phyloP scores from a whole-genome alignment of 75 land plant genomes.

The Larix kaempferi region DNA sequence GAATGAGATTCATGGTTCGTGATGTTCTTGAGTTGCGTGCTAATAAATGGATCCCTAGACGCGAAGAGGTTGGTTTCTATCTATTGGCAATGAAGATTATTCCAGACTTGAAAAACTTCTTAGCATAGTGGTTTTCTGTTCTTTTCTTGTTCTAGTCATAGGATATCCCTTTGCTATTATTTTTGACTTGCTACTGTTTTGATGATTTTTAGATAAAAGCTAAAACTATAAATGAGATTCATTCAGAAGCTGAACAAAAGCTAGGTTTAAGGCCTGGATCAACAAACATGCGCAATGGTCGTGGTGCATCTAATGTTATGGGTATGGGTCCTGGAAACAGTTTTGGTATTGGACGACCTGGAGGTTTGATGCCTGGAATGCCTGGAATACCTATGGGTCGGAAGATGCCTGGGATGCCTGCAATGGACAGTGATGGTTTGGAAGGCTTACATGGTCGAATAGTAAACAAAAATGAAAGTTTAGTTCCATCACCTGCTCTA shows the following conservation, averaged over 20 bases:
- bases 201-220: conserved; percentile 68
- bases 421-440: conserved; percentile 61
- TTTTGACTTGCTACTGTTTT: not conserved
- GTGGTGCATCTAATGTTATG: conserved; percentile 23
- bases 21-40: conserved; percentile 79
- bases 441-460: conserved; percentile 36
- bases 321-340: conserved; percentile 22
- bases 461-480: conserved; percentile 29
- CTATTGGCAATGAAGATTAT: not conserved
- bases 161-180: not conserved
- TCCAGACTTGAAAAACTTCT: not conserved
- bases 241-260: conserved; percentile 87
- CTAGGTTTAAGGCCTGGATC: conserved; percentile 80
- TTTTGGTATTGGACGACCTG: conserved; percentile 46
- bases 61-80: conserved; percentile 66
- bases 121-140: not conserved
- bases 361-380: conserved; percentile 86
- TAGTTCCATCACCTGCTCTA: conserved; percentile 7
- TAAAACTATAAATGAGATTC: conserved; percentile 87
- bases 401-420: conserved; percentile 70
- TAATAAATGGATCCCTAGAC: conserved; percentile 86
- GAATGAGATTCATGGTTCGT: conserved; percentile 78
- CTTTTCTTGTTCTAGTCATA: not conserved
- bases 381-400: conserved; percentile 62
- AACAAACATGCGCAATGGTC: conserved; percentile 59